Conservation (phyloP, 805 yeast species). For the Wickerhamiella azymoides region DNA sequence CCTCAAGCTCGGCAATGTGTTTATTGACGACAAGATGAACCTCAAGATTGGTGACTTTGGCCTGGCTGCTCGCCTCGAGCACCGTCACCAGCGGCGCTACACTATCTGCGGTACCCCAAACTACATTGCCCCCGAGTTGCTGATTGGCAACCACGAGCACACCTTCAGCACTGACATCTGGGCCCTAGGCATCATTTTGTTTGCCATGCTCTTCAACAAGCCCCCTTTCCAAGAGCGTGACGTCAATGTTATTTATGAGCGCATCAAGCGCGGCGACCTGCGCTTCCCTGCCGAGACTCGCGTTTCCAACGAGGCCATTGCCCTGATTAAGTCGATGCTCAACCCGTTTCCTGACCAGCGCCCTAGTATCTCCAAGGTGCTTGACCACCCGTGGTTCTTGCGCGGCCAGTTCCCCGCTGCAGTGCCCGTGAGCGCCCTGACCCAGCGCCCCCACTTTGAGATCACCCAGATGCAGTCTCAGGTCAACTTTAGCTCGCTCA, state of each 20-base stretch:
- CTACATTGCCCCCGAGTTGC: constrained; percentile 95
- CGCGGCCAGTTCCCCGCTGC: constrained; percentile 62
- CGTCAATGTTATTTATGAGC: constrained; percentile 79
- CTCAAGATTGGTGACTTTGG: constrained; percentile 97
- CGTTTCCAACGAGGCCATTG: constrained; percentile 58
- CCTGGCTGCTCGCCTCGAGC: constrained; percentile 82
- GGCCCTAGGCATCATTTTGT: constrained; percentile 96
- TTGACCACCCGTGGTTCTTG: constrained; percentile 73
- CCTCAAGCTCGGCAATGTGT: constrained; percentile 87
- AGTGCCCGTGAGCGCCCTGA: constrained; percentile 49
- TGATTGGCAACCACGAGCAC: constrained; percentile 58
- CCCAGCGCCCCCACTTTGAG: constrained; percentile 45
- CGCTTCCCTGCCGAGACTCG: constrained; percentile 49
- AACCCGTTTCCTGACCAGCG: constrained; percentile 65
- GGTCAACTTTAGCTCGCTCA: constrained; percentile 51
- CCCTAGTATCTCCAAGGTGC: constrained; percentile 63
- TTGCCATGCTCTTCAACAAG: constrained; percentile 80
- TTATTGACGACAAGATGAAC: constrained; percentile 87
- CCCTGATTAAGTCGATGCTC: constrained; percentile 51
- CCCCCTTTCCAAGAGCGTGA: constrained; percentile 98
- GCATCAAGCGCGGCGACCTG: constrained; percentile 74
- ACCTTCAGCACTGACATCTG: constrained; percentile 91
- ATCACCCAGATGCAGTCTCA: constrained; percentile 48
- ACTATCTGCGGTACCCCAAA: constrained; percentile 99
- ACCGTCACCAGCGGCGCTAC: constrained; percentile 59